These are phyloP conservation scores for Pseudocercospora fijiensis DNA, from an alignment of 2,329 filamentous ascomycete genomes.

Conservation along the genomic window DNA sequence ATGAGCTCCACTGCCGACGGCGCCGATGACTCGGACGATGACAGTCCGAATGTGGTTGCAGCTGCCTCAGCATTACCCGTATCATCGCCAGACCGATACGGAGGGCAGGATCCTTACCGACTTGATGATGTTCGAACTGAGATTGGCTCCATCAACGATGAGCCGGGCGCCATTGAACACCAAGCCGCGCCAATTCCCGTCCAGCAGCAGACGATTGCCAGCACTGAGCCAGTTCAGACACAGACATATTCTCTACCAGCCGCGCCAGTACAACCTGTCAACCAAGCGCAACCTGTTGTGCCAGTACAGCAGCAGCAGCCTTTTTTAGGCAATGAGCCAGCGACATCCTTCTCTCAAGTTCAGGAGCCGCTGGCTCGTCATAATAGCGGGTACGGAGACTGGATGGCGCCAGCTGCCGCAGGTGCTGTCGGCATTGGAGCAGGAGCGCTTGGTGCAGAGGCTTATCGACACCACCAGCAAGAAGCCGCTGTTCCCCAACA, in stretches of 20 bases:
- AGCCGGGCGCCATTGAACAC: slow-evolving; percentile 27
- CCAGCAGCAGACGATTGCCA: slow-evolving; percentile 22
- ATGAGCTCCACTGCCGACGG: slow-evolving; percentile 73
- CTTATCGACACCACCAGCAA: slow-evolving; percentile 28
- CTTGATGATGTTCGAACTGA: slow-evolving; percentile 31
- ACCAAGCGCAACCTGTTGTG: slow-evolving; percentile 2
- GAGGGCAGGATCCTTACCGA: slow-evolving; percentile 33
- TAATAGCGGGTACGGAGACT: slow-evolving; percentile 49
- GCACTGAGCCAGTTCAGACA: slow-evolving; percentile 26
- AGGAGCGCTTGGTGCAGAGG: slow-evolving; percentile 34
- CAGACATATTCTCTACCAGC: slow-evolving; percentile 31
- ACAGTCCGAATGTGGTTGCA: slow-evolving; percentile 61
- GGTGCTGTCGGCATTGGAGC: slow-evolving; percentile 45
- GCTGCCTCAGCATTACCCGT: slow-evolving; percentile 41
- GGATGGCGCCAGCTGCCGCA: slow-evolving; percentile 53
- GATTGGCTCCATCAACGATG: slow-evolving; percentile 17
- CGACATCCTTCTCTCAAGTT: slow-evolving; percentile 10
- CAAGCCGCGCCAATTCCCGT: slow-evolving; percentile 26
- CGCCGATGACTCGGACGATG: slow-evolving; percentile 68
- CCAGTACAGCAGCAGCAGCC: slow-evolving; percentile 23
- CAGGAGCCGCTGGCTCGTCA: slow-evolving; percentile 22
- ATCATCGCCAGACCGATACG: slow-evolving; percentile 30
- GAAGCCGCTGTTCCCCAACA: slow-evolving; percentile 14
- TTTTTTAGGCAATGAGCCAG: slow-evolving; percentile 33
- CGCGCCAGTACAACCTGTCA: slow-evolving; percentile 22